Evolutionary conservation across 495 filamentous ascomycete species (phyloP), one percentile per base, ranked within the genome.

Genomic region (Penicillium verhagenii): DNA sequence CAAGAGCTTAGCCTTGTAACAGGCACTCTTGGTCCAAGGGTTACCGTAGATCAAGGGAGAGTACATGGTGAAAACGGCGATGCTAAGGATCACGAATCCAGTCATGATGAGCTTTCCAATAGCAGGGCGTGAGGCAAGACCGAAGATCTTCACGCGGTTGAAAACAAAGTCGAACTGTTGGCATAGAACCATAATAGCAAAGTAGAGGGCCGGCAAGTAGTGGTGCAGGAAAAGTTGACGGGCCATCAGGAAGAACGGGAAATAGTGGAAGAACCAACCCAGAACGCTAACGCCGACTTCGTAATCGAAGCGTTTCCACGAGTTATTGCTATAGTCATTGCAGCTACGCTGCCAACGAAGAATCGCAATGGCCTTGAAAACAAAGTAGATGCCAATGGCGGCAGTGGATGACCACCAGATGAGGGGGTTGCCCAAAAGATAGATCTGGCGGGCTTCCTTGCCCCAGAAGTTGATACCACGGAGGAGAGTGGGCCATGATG

Each of bases 381-480:
- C 60, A 43, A 86, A 68, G 59, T 95, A 98, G 35, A 91, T 71
- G 20, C 72, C 84, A 53, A 98, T 81, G 3, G 91, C 90, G n/a
- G 81, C 78, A 21, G 89, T 96, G 2, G 88, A 90, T 10, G 84
- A 85, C 87, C 89, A 97, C 94, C 94, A 98, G 59, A 98, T 86
- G 51, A 97, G 71, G 2, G 94, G 95, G 69, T 98, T 98, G 50
- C 94, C 94, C 40, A 96, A 86, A 6, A 98, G 85, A 69, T 98
- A 98, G 58, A 98, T 89, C 73, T 98, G 94, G 56, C 91, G 89
- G 64, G 96, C 78, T 52, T 96, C 82, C 62, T 88, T 91, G 53
- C 94, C 94, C 94, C 94, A 98, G 82, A 98, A 98, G 76, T 98
- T 98, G 80, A 98, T 98, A 54, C 94, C 94, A 57, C 94, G 91